Conservation (phyloP, 345 rosid genomes). For the Pseudoturritis turrita region DNA sequence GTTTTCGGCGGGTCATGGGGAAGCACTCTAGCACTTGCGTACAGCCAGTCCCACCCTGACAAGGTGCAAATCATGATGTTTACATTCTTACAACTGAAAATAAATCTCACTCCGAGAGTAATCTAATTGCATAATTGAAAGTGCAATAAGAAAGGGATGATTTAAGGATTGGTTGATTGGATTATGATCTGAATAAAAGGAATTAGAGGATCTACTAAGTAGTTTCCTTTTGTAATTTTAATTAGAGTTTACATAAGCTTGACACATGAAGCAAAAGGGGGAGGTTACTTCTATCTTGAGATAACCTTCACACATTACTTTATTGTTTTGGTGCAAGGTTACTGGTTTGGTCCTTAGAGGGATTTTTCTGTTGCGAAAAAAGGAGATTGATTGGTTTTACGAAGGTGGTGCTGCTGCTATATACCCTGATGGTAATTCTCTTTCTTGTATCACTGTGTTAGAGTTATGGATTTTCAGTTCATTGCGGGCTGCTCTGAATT, state of each 20-base stretch:
- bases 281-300: background rate
- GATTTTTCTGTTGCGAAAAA: slow-evolving; percentile 81
- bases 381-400: slow-evolving; percentile 98
- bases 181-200: background rate
- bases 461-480: background rate
- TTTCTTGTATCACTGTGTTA: background rate
- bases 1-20: slow-evolving; percentile 99
- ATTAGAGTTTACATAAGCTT: background rate
- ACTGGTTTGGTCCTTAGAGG: slow-evolving; percentile 91
- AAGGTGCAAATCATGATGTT: slow-evolving; percentile 43
- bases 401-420: slow-evolving; percentile 96
- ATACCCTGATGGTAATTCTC: slow-evolving; percentile 76
- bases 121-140: background rate
- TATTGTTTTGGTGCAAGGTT: slow-evolving; percentile 45
- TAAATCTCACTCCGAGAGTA: background rate
- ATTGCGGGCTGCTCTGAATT: background rate
- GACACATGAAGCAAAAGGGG: background rate
- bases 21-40: slow-evolving; percentile 88
- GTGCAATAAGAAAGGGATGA: background rate
- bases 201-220: background rate
- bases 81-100: slow-evolving; percentile 2
- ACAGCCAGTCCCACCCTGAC: slow-evolving; percentile 81
- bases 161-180: background rate
- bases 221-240: background rate
- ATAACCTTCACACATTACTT: background rate